Percentiles rank a stretch among this genome's conserved stretches.
Evolutionary conservation across 768 basidiomycete genomes (phyloP).

Genomic region (Collybia mongolica): DNA sequence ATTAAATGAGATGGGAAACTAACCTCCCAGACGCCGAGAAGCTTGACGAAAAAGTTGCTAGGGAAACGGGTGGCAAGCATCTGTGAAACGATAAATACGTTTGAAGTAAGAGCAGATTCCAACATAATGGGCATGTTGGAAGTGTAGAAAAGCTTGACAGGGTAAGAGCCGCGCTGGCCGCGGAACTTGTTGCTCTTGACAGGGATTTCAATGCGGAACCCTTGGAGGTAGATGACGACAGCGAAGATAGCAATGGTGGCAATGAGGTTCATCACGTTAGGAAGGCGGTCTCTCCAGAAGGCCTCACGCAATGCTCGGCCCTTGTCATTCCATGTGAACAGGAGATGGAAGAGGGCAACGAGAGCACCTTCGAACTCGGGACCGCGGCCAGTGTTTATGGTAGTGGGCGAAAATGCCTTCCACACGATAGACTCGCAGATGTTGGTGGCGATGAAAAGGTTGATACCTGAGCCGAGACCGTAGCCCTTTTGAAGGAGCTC

Average conservation of each 20-base stretch:
- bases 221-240: slow-evolving; percentile 96
- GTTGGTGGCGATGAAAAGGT: slow-evolving; percentile 99
- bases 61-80: slow-evolving; percentile 95
- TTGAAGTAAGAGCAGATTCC: slow-evolving; percentile 87
- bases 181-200: slow-evolving; percentile 96
- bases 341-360: slow-evolving; percentile 93
- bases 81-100: slow-evolving; percentile 95
- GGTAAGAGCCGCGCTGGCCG: slow-evolving; percentile 94
- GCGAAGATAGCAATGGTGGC: slow-evolving; percentile 92
- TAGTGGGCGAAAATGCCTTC: slow-evolving; percentile 99
- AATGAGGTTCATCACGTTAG: slow-evolving; percentile 97
- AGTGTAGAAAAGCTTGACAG: slow-evolving; percentile 98
- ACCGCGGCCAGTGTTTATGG: slow-evolving; percentile 96
- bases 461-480: slow-evolving; percentile 97
- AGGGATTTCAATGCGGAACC: slow-evolving; percentile 98
- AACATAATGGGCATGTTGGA: slow-evolving; percentile 99
- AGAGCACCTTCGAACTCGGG: slow-evolving; percentile 98
- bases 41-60: slow-evolving; percentile 80
- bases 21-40: slow-evolving; percentile 99
- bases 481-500: slow-evolving; percentile 99
- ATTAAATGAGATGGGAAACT: slow-evolving; percentile 19
- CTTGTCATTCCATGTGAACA: slow-evolving; percentile 99
- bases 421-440: slow-evolving; percentile 99
- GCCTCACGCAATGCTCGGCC: slow-evolving; percentile 95
- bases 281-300: slow-evolving; percentile 95